Conservation (phyloP, 2,329 filamentous ascomycete species). For the Fusarium piperis region DNA sequence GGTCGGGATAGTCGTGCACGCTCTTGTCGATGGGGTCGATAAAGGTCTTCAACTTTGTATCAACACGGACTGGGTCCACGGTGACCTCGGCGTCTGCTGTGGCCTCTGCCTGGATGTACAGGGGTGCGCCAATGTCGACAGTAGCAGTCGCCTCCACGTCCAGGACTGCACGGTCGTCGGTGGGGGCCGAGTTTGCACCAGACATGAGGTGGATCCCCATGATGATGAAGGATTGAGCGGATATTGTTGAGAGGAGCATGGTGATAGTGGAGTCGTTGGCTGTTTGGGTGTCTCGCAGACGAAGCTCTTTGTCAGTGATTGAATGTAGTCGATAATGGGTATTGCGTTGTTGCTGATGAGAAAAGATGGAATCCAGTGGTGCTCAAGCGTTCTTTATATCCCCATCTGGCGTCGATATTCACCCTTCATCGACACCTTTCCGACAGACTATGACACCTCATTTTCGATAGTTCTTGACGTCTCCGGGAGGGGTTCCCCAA, state of each 20-base stretch:
- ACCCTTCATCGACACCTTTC: not conserved
- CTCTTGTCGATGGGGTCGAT: not conserved
- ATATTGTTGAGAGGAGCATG: constrained; percentile 31
- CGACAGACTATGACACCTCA: not conserved
- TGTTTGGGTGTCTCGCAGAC: not conserved
- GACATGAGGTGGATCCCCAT: constrained; percentile 4
- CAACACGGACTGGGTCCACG: not conserved
- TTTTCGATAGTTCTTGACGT: not conserved
- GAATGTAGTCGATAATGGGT: not conserved
- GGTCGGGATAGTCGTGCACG: not conserved
- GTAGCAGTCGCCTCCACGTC: not conserved
- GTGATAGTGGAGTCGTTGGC: not conserved
- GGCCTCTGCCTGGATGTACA: not conserved
- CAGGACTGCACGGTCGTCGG: not conserved
- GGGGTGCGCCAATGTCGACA: not conserved
- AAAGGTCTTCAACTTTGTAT: not conserved
- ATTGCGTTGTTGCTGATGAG: not conserved
- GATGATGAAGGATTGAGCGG: constrained; percentile 2
- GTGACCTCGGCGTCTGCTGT: not conserved
- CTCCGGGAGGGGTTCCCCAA: not conserved
- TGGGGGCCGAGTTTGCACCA: constrained; percentile 11
- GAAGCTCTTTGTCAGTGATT: not conserved
- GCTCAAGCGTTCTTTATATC: not conserved
- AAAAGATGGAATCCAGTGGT: not conserved
- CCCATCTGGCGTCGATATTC: not conserved